Evolutionary conservation across 164 flowering plant genomes (phyloP).

Genomic region (Vitis riparia): DNA sequence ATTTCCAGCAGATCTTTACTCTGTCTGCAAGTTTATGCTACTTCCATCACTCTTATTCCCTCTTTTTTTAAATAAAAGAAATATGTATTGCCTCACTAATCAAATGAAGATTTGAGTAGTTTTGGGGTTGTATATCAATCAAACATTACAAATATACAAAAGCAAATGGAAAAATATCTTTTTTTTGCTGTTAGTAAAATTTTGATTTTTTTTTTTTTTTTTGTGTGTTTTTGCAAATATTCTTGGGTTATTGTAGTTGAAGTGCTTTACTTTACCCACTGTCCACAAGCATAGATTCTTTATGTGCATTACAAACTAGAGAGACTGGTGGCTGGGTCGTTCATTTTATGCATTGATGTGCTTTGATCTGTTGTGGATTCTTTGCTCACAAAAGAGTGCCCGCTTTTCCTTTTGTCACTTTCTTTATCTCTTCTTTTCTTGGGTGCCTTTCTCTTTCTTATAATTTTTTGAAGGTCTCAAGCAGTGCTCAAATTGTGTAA

Average conservation of each 20-base stretch:
- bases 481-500: conserved; percentile 18
- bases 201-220: conserved; percentile 2
- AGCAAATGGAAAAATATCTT: neutral
- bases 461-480: conserved; percentile 16
- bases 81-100: neutral
- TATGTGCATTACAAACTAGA: conserved; percentile 12
- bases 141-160: neutral
- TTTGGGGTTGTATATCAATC: conserved; percentile 2
- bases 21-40: neutral
- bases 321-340: conserved; percentile 4
- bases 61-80: too few species aligned
- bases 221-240: conserved; percentile 1
- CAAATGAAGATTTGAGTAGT: neutral
- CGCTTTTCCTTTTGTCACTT: conserved; percentile 20
- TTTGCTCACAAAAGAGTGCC: conserved; percentile 27
- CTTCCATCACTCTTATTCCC: too few species aligned
- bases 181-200: neutral
- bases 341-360: conserved; percentile 11
- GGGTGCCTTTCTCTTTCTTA: conserved; percentile 28
- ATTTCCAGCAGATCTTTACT: conserved; percentile 4
- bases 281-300: conserved; percentile 25
- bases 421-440: conserved; percentile 14
- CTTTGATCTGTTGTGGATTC: conserved; percentile 30
- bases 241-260: conserved; percentile 25
- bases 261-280: conserved; percentile 26